Conservation (phyloP, 805 yeast genomes). For the Grigorovia humatica region DNA sequence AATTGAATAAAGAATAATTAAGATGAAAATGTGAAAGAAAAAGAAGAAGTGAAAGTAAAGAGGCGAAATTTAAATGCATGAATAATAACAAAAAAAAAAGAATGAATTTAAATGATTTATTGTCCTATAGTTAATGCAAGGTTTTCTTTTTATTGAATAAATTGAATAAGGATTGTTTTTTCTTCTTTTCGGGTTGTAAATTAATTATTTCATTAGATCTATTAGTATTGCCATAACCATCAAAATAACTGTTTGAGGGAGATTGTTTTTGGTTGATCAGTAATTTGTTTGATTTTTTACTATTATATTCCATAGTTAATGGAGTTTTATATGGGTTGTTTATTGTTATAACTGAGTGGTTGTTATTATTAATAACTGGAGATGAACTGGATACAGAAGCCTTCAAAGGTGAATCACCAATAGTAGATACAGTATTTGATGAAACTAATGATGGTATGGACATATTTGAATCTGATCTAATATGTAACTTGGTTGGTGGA, state of each 20-base stretch:
- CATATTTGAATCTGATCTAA: constrained; percentile 25
- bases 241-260: neutral
- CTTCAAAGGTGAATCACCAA: constrained; percentile 9
- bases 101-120: no score
- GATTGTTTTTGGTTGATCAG: constrained; percentile 2
- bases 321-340: constrained; percentile 5
- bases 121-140: neutral
- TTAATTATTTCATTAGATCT: neutral
- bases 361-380: neutral
- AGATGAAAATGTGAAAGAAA: neutral
- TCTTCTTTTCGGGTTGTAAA: neutral
- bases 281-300: neutral
- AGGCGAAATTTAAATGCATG: no score
- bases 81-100: no score
- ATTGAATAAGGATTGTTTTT: neutral
- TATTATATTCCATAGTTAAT: neutral
- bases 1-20: neutral
- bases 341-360: neutral
- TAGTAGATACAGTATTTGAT: constrained; percentile 26
- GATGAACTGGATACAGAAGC: constrained; percentile 1
- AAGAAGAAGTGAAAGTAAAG: neutral
- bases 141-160: neutral
- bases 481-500: constrained; percentile 11
- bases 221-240: neutral
- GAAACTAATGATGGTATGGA: constrained; percentile 36